Percentiles rank a stretch among this genome's conserved stretches.
phyloP scores from a whole-genome alignment of 1,284 basidiomycete species.

The Austroboletus niveus region DNA sequence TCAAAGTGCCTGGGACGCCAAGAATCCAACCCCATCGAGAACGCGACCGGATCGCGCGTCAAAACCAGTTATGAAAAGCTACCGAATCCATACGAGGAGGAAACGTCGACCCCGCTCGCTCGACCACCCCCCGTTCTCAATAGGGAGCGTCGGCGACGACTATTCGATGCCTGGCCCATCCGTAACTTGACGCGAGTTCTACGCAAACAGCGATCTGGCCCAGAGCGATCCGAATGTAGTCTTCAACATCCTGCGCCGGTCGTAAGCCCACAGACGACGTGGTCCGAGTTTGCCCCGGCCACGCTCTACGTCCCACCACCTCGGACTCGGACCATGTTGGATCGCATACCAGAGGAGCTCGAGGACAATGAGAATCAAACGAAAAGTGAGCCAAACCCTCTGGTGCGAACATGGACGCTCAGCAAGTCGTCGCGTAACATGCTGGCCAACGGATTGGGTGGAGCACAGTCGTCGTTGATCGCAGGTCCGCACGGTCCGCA shows the following conservation, averaged over 20 bases:
- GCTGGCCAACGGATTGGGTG: not conserved
- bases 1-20: slow-evolving; percentile 3
- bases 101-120: slow-evolving; percentile 10
- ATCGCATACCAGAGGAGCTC: slow-evolving; percentile 30
- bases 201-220: slow-evolving; percentile 5
- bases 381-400: slow-evolving; percentile 7
- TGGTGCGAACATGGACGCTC: not conserved
- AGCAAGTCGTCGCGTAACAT: not conserved
- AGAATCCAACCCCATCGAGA: slow-evolving; percentile 7
- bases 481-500: not conserved
- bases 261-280: slow-evolving; percentile 25
- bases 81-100: slow-evolving; percentile 11
- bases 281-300: slow-evolving; percentile 30
- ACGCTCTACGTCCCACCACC: slow-evolving; percentile 16
- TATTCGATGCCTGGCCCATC: slow-evolving; percentile 26
- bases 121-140: slow-evolving; percentile 15
- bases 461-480: not conserved
- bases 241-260: not conserved
- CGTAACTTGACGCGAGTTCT: slow-evolving; percentile 16
- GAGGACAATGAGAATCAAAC: slow-evolving; percentile 26
- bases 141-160: slow-evolving; percentile 13
- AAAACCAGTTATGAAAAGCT: slow-evolving; percentile 5
- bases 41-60: not conserved
- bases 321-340: slow-evolving; percentile 17
- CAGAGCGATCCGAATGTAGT: slow-evolving; percentile 1